phyloP scores from a whole-genome alignment of 345 rosid species.

The Eucalyptus marginata region DNA sequence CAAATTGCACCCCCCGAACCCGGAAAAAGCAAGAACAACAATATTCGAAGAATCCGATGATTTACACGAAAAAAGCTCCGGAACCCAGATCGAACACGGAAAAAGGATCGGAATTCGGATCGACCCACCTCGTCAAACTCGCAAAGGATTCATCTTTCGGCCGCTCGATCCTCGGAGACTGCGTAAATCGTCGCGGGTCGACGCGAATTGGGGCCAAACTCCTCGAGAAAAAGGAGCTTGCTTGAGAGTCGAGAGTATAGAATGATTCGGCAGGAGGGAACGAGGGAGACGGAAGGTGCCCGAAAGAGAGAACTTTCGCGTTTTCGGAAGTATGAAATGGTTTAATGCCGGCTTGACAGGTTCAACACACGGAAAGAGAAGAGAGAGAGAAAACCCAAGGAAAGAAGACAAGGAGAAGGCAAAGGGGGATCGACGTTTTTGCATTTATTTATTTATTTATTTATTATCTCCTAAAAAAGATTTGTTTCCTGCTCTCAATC shows the following conservation, averaged over 20 bases:
- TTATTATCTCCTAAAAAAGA: background rate
- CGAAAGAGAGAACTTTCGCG: background rate
- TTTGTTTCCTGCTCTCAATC: background rate
- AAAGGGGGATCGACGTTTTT: background rate
- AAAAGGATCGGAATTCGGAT: conserved; percentile 7
- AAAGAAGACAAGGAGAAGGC: background rate
- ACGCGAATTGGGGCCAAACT: background rate
- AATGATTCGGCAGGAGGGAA: background rate
- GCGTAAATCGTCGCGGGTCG: background rate
- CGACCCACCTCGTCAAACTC: conserved; percentile 20
- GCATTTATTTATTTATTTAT: background rate
- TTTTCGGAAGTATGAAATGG: background rate
- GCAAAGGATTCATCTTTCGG: background rate
- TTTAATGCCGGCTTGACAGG: background rate
- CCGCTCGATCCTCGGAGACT: background rate
- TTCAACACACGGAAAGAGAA: background rate
- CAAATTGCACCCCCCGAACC: conserved; percentile 22
- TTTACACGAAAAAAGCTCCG: background rate
- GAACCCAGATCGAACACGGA: conserved; percentile 12
- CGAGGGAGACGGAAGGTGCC: background rate
- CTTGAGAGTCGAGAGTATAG: background rate
- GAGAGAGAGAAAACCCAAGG: background rate
- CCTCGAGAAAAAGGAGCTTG: background rate
- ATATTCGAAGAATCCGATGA: background rate
- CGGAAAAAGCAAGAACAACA: background rate